Conservation (phyloP, 2,329 filamentous ascomycete species). For the Pseudocercospora ulei region DNA sequence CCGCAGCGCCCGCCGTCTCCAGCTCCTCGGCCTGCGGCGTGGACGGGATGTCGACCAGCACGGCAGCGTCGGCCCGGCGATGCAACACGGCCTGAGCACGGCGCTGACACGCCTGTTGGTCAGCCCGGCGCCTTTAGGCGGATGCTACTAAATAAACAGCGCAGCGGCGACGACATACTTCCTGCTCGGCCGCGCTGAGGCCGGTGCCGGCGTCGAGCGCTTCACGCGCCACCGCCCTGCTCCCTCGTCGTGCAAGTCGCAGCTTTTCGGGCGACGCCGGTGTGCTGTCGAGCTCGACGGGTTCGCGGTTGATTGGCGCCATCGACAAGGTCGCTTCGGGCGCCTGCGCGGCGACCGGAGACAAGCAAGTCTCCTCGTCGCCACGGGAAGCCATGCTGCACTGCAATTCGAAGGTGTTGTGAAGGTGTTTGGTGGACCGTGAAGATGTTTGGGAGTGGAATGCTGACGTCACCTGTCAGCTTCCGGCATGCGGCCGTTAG, state of each 20-base stretch:
- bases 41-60: conserved; percentile 40
- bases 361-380: conserved; percentile 22
- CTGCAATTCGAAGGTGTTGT: neutral
- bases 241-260: conserved; percentile 14
- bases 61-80: conserved; percentile 38
- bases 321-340: conserved; percentile 35
- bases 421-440: neutral
- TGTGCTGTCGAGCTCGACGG: conserved; percentile 40
- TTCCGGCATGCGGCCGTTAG: too few species aligned
- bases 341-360: conserved; percentile 23
- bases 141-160: too few species aligned
- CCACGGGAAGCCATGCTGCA: conserved; percentile 15
- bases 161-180: conserved; percentile 10
- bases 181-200: conserved; percentile 25
- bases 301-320: conserved; percentile 38
- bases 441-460: too few species aligned
- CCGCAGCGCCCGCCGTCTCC: conserved; percentile 26
- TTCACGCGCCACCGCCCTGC: conserved; percentile 17
- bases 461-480: too few species aligned
- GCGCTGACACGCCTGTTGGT: conserved; percentile 4
- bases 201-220: conserved; percentile 15
- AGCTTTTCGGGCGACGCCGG: conserved; percentile 27
- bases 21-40: conserved; percentile 41
- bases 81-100: conserved; percentile 34
- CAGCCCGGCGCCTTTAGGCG: too few species aligned